These are phyloP conservation scores for Pyronema domesticum DNA, from an alignment of 495 filamentous ascomycete species.

Conservation along the genomic window DNA sequence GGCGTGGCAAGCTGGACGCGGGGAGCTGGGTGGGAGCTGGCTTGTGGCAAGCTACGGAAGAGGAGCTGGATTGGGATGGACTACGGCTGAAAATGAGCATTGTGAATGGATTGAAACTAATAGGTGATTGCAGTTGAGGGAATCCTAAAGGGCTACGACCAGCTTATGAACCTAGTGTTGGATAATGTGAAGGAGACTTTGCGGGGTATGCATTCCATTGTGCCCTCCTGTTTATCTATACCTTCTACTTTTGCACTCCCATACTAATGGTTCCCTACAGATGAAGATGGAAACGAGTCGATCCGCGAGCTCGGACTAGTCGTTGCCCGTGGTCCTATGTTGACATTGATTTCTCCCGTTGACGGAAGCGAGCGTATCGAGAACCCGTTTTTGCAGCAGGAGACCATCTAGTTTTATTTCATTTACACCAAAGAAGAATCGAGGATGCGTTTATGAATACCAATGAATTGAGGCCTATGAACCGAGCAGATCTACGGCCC, in stretches of 20 bases:
- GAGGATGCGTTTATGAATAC: no score
- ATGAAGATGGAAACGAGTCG: slow-evolving; percentile 79
- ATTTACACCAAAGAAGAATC: no score
- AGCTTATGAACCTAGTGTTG: slow-evolving; percentile 91
- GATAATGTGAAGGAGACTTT: slow-evolving; percentile 84
- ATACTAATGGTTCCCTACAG: slow-evolving; percentile 28
- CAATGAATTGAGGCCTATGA: no score
- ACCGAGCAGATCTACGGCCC: no score
- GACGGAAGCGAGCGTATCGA: slow-evolving; percentile 91
- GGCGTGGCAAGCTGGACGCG: no score
- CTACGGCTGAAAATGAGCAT: no score
- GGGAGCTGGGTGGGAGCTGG: background rate
- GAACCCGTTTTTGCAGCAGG: slow-evolving; percentile 70
- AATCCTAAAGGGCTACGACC: slow-evolving; percentile 83
- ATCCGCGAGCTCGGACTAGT: slow-evolving; percentile 74
- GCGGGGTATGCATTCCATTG: slow-evolving; percentile 42
- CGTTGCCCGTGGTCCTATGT: slow-evolving; percentile 77
- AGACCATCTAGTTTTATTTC: slow-evolving; percentile 15
- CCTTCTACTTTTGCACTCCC: background rate
- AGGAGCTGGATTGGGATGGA: background rate
- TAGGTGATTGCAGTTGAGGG: slow-evolving; percentile 46
- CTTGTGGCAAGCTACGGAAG: background rate
- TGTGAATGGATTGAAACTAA: background rate
- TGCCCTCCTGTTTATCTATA: background rate
- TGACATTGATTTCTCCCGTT: slow-evolving; percentile 78